Evolutionary conservation across 768 basidiomycete genomes (phyloP), one percentile per base, ranked within the genome.

Genomic region (Mycena floridula): DNA sequence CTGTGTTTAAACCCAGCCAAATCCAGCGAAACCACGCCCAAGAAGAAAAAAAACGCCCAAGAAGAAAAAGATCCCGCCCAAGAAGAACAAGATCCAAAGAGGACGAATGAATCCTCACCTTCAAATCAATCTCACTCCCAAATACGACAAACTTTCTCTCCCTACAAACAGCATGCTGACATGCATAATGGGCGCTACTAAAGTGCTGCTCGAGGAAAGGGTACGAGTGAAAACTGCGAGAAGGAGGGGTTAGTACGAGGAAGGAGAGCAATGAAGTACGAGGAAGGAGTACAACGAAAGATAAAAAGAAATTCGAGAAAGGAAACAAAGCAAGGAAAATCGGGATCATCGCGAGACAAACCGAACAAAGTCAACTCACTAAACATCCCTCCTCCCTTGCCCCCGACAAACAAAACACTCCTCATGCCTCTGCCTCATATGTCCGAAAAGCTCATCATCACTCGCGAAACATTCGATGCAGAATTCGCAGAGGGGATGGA

Each of bases 71-170:
- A n/a, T n/a, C n/a, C n/a, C n/a, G n/a, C n/a, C n/a, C n/a, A n/a
- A n/a, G n/a, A n/a, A n/a, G n/a, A n/a, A n/a, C n/a, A n/a, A n/a
- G n/a, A n/a, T n/a, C n/a, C n/a, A n/a, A n/a, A n/a, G n/a, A n/a
- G n/a, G n/a, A n/a, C n/a, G n/a, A n/a, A n/a, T n/a, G n/a, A n/a
- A n/a, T n/a, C n/a, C n/a, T n/a, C 0, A 84, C 95, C 61, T 92
- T 81, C 27, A 97, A 79, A 59, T 99, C 96, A 9, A 99, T 67
- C 12, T 79, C 72, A 3, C 85, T 84, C 30, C 81, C 80, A 61
- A 98, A 98, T 11, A 98, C 96, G 48, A 98, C 88, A 51, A 99
- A 99, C 65, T 96, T 97, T 54, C 79, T 84, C 5, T 80, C 81
- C 37, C 83, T 79, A 57, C 95, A 99, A 28, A 69, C 59, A 0